Conservation (phyloP, 225 moss, liverwort and hornwort species). For the Pseudoscleropodium purum region DNA sequence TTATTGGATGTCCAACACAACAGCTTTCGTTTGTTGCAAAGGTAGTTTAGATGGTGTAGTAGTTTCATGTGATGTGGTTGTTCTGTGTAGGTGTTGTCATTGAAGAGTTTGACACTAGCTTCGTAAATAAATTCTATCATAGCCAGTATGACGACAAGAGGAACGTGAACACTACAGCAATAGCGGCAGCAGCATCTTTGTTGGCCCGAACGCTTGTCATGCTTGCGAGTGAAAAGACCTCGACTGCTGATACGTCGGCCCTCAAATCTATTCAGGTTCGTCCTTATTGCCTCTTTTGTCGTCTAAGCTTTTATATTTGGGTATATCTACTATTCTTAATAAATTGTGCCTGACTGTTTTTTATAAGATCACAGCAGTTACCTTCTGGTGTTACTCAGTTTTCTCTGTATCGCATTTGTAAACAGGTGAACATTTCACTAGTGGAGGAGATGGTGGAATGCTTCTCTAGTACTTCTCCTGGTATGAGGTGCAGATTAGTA, state of each 20-base stretch:
- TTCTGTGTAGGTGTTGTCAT: slow-evolving; percentile 62
- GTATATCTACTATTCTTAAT: background rate
- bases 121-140: slow-evolving; percentile 63
- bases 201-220: slow-evolving; percentile 62
- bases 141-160: slow-evolving; percentile 61
- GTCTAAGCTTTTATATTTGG: background rate
- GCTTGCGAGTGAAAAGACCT: slow-evolving; percentile 57
- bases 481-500: slow-evolving; percentile 79
- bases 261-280: slow-evolving; percentile 52
- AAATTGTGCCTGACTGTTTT: background rate
- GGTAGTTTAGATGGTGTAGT: background rate
- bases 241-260: slow-evolving; percentile 25
- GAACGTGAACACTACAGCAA: slow-evolving; percentile 52
- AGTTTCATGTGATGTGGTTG: slow-evolving; percentile 1
- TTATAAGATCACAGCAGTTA: background rate
- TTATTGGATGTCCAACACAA: background rate
- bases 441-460: slow-evolving; percentile 71
- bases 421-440: slow-evolving; percentile 68
- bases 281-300: background rate
- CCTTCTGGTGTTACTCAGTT: background rate
- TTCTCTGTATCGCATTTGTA: background rate
- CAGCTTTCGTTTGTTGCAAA: background rate
- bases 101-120: slow-evolving; percentile 79
- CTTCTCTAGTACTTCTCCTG: slow-evolving; percentile 42
- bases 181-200: slow-evolving; percentile 58